Percentiles rank a stretch among this genome's conserved stretches.
phyloP scores from a whole-genome alignment of 2,329 filamentous ascomycete genomes.

The Beauveria caledonica region DNA sequence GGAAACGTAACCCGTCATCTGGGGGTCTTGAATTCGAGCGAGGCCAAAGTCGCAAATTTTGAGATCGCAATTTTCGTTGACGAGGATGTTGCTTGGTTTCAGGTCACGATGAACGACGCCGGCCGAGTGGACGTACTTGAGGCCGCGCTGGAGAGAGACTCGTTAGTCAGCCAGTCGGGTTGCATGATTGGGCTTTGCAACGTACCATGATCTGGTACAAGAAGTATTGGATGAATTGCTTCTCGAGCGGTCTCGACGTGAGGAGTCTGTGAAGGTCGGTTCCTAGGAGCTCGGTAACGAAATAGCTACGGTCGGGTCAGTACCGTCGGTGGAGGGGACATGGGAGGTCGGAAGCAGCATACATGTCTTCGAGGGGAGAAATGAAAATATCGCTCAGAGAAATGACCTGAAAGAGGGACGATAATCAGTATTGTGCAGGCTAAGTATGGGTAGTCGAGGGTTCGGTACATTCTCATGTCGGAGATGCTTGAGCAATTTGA shows the following conservation, averaged over 20 bases:
- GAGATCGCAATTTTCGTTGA: slow-evolving; percentile 98
- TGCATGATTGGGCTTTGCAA: not conserved
- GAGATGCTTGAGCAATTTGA: slow-evolving; percentile 95
- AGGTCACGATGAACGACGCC: slow-evolving; percentile 96
- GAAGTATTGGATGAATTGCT: slow-evolving; percentile 99
- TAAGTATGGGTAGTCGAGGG: not conserved
- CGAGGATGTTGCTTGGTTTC: slow-evolving; percentile 97
- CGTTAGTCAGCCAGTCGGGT: not conserved
- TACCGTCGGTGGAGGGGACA: slow-evolving; percentile 14
- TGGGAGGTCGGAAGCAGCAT: slow-evolving; percentile 28
- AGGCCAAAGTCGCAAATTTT: slow-evolving; percentile 99
- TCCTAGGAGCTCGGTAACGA: slow-evolving; percentile 93
- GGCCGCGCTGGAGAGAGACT: slow-evolving; percentile 59
- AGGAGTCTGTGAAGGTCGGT: slow-evolving; percentile 94
- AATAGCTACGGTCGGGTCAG: slow-evolving; percentile 57
- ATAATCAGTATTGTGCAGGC: not conserved
- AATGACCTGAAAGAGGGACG: slow-evolving; percentile 59
- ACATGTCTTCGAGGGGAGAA: slow-evolving; percentile 98
- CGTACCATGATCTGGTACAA: slow-evolving; percentile 96
- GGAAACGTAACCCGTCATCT: slow-evolving; percentile 99
- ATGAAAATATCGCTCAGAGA: slow-evolving; percentile 99
- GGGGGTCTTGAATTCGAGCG: slow-evolving; percentile 94
- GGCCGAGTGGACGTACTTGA: slow-evolving; percentile 98
- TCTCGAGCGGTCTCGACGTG: slow-evolving; percentile 91
- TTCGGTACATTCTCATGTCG: slow-evolving; percentile 81